These are phyloP conservation scores for Anthracocystis panici-leucophaei DNA, from an alignment of 1,284 basidiomycete genomes.

Conservation along the genomic window DNA sequence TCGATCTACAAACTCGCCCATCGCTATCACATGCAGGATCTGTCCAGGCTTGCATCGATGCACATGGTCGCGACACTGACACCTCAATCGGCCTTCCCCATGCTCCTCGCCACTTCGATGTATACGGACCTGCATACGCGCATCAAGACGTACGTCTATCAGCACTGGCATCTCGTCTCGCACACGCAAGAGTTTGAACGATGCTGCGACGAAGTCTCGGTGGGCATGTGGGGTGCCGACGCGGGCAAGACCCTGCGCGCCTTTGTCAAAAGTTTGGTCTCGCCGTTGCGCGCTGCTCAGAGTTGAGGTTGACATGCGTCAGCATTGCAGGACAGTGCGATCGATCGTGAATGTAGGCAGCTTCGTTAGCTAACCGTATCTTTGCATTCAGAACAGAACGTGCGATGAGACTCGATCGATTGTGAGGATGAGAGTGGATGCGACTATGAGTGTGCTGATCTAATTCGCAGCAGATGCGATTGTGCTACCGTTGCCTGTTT, in stretches of 20 bases:
- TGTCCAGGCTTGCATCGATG: conserved; percentile 78
- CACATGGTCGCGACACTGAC: conserved; percentile 82
- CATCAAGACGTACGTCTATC: conserved; percentile 64
- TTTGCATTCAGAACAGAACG: no score
- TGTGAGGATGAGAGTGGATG: no score
- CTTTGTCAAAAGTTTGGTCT: conserved; percentile 47
- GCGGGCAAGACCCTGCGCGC: conserved; percentile 53
- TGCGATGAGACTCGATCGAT: no score
- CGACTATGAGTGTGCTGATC: no score
- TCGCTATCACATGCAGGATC: conserved; percentile 78
- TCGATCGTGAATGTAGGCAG: background rate
- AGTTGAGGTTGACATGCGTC: conserved; percentile 2
- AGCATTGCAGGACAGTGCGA: background rate
- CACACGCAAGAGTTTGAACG: conserved; percentile 60
- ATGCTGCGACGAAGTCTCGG: conserved; percentile 64
- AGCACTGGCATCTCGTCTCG: conserved; percentile 59
- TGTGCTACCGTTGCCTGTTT: no score
- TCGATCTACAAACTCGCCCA: conserved; percentile 85
- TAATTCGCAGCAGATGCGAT: no score
- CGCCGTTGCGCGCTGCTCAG: conserved; percentile 25
- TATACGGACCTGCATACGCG: conserved; percentile 58
- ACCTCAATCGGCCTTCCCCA: conserved; percentile 78
- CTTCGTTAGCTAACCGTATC: no score
- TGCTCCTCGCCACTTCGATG: conserved; percentile 74
- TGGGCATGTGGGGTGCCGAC: conserved; percentile 59